A percentile compares a stretch with the other conserved stretches of the same genome.
These are phyloP conservation scores for Hyphopichia fennica DNA, from an alignment of 1,139 yeast genomes.

Conservation along the genomic window DNA sequence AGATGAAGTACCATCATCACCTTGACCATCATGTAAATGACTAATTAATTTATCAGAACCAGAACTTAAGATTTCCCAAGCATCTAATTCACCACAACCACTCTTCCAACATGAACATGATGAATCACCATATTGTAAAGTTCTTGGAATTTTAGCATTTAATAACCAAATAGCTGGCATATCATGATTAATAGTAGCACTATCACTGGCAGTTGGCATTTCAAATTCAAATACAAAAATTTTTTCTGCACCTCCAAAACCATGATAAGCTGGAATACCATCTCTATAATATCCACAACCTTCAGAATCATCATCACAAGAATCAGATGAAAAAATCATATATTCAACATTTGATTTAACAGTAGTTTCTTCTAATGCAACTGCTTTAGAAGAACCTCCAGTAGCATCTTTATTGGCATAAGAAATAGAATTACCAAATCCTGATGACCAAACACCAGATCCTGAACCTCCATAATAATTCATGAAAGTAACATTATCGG, in stretches of 20 bases:
- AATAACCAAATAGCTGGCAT: constrained; percentile 81
- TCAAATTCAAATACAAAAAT: constrained; percentile 71
- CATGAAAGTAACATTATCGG: constrained; percentile 76
- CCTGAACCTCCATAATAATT: constrained; percentile 84
- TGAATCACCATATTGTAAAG: constrained; percentile 65
- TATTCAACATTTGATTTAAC: constrained; percentile 60
- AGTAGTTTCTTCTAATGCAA: constrained; percentile 51
- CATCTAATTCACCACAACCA: constrained; percentile 83
- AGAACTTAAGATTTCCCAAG: constrained; percentile 68
- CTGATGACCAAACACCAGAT: constrained; percentile 79
- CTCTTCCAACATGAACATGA: constrained; percentile 75
- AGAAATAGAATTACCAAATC: constrained; percentile 91
- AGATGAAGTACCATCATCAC: constrained; percentile 46
- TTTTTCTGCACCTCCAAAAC: constrained; percentile 63
- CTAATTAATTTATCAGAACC: constrained; percentile 76
- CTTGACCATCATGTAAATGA: constrained; percentile 88
- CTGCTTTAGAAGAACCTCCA: constrained; percentile 61
- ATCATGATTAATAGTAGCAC: constrained; percentile 42
- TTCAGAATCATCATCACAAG: constrained; percentile 51
- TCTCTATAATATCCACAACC: constrained; percentile 71
- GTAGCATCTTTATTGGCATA: constrained; percentile 76
- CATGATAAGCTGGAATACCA: constrained; percentile 74
- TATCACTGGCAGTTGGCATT: constrained; percentile 52
- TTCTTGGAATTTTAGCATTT: constrained; percentile 77
- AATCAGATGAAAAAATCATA: constrained; percentile 56